These are phyloP conservation scores for Eucalyptus virginea DNA, from an alignment of 345 rosid genomes.

Conservation along the genomic window DNA sequence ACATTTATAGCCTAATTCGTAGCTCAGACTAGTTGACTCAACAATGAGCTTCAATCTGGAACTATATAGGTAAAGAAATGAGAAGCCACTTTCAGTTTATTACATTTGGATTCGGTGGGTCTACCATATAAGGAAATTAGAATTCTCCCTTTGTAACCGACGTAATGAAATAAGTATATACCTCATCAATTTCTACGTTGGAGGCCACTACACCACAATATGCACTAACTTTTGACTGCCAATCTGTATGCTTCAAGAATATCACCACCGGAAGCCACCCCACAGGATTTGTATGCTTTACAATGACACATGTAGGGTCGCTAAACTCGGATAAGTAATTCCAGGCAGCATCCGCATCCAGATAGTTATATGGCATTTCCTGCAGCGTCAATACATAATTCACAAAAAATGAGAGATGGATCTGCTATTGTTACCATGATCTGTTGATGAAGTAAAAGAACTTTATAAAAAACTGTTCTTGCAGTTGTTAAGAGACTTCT, in stretches of 20 bases:
- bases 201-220: conserved; percentile 94
- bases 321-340: conserved; percentile 86
- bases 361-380: conserved; percentile 89
- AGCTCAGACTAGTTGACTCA: neutral
- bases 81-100: neutral
- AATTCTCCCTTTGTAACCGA: neutral
- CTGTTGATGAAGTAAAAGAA: neutral
- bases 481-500: neutral
- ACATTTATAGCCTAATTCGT: neutral
- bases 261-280: conserved; percentile 76
- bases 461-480: accelerated
- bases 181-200: conserved; percentile 87
- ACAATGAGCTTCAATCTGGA: neutral
- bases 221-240: conserved; percentile 90
- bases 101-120: neutral
- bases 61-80: neutral
- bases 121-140: neutral
- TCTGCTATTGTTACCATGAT: neutral
- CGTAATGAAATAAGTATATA: neutral
- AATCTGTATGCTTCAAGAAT: conserved; percentile 82
- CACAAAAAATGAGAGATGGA: neutral
- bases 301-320: conserved; percentile 77
- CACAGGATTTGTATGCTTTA: conserved; percentile 95
- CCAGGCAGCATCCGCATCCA: conserved; percentile 98
- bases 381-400: too few species aligned